Conservation (phyloP, 2,329 filamentous ascomycete genomes). For the Chaetothyriales sp. region DNA sequence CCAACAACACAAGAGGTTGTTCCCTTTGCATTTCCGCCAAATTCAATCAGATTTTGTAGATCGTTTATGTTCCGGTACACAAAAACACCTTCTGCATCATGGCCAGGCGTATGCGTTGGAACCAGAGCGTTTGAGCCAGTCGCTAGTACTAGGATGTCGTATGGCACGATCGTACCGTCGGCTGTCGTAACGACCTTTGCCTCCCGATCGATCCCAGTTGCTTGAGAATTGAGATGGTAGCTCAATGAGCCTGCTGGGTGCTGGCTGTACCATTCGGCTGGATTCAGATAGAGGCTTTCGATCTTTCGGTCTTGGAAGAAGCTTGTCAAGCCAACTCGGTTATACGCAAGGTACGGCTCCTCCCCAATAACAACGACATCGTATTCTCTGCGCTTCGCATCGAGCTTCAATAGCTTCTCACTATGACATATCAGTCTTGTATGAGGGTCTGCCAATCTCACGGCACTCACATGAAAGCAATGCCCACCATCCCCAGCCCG, state of each 20-base stretch:
- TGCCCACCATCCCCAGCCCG: conserved; percentile 81
- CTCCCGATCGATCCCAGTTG: conserved; percentile 49
- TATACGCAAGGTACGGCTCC: conserved; percentile 76
- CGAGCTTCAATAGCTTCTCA: conserved; percentile 77
- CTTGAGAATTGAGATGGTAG: conserved; percentile 60
- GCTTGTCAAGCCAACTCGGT: conserved; percentile 73
- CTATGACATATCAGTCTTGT: conserved; percentile 29
- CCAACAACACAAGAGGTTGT: conserved; percentile 64
- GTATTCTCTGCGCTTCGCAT: conserved; percentile 59
- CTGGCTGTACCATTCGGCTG: conserved; percentile 61
- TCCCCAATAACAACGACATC: conserved; percentile 76
- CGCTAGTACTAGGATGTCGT: conserved; percentile 69
- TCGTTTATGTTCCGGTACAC: conserved; percentile 81
- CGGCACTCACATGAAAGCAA: conserved; percentile 63
- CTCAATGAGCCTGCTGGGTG: conserved; percentile 53
- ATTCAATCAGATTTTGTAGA: conserved; percentile 59
- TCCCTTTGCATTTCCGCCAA: conserved; percentile 50
- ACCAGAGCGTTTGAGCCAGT: conserved; percentile 76
- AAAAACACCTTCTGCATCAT: conserved; percentile 71
- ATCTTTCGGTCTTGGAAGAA: conserved; percentile 78
- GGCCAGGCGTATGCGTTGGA: conserved; percentile 54
- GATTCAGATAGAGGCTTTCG: conserved; percentile 78
- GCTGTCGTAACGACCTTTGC: conserved; percentile 55
- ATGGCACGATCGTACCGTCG: conserved; percentile 52
- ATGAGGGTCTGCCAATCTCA: background rate